Conservation (phyloP, 805 yeast species). For the Kluyveromyces starmeri region DNA sequence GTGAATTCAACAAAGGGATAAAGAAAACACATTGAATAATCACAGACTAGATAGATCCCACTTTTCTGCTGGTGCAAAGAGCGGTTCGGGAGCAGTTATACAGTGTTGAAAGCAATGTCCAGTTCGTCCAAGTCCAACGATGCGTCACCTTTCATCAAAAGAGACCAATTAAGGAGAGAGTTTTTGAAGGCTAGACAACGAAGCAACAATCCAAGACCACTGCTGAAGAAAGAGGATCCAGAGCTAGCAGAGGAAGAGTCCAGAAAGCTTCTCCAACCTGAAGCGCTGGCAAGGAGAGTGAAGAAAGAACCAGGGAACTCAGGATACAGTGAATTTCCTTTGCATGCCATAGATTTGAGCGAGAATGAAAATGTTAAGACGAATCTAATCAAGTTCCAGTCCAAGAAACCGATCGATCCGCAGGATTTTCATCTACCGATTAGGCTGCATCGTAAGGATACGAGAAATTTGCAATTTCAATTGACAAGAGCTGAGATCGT, state of each 20-base stretch:
- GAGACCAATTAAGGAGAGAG: constrained; percentile 29
- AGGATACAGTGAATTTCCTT: constrained; percentile 33
- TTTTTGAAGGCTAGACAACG: constrained; percentile 24
- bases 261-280: constrained; percentile 15
- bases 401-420: constrained; percentile 65
- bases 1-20: too few relatives aligned
- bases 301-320: constrained; percentile 19
- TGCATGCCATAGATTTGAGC: constrained; percentile 63
- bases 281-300: constrained; percentile 12
- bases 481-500: constrained; percentile 71
- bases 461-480: constrained; percentile 82
- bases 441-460: constrained; percentile 86
- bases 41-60: too few relatives aligned
- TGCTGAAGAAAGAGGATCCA: constrained; percentile 28
- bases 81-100: too few relatives aligned
- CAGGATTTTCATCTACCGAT: constrained; percentile 72
- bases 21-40: too few relatives aligned
- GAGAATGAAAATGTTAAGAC: constrained; percentile 67
- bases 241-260: constrained; percentile 22
- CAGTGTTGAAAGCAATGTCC: constrained; percentile 8
- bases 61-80: too few relatives aligned
- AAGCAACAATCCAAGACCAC: constrained; percentile 15
- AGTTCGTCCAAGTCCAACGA: constrained; percentile 8
- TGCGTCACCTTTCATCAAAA: constrained; percentile 31
- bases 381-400: constrained; percentile 75